Percentiles rank a stretch among this genome's conserved stretches.
Evolutionary conservation across 2,329 filamentous ascomycete genomes (phyloP).

Genomic region (Penicillium decumbens): DNA sequence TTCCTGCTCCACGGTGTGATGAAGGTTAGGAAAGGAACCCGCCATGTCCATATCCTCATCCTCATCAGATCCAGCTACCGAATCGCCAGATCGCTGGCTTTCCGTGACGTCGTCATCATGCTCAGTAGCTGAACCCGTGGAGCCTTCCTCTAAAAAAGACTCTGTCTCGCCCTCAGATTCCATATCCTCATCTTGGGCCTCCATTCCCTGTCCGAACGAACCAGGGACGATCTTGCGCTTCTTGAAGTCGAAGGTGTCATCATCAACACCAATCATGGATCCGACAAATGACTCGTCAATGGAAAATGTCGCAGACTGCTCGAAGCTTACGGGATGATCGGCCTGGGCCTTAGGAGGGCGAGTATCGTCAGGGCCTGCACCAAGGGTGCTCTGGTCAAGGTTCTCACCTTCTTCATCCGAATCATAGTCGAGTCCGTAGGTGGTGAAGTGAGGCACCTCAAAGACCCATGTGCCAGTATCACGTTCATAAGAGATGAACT

Average conservation of each 20-base stretch:
- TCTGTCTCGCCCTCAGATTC: conserved; percentile 41
- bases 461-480: conserved; percentile 86
- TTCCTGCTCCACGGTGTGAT: conserved; percentile 71
- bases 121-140: conserved; percentile 71
- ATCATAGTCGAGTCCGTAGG: conserved; percentile 82
- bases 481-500: conserved; percentile 73
- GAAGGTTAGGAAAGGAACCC: conserved; percentile 68
- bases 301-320: conserved; percentile 38
- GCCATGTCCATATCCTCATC: conserved; percentile 78
- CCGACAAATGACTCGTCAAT: conserved; percentile 41
- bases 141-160: conserved; percentile 93
- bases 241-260: conserved; percentile 58
- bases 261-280: conserved; percentile 40
- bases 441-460: conserved; percentile 92
- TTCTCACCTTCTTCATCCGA: conserved; percentile 56
- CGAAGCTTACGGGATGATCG: conserved; percentile 34
- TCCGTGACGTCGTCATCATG: conserved; percentile 51
- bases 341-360: conserved; percentile 40
- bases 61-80: conserved; percentile 58
- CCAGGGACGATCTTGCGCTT: conserved; percentile 63
- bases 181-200: conserved; percentile 51
- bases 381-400: conserved; percentile 50
- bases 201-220: conserved; percentile 65
- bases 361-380: conserved; percentile 51
- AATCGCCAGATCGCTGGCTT: conserved; percentile 56